phyloP scores from a whole-genome alignment of 495 filamentous ascomycete species.

The Aspergillus funiculosus region DNA sequence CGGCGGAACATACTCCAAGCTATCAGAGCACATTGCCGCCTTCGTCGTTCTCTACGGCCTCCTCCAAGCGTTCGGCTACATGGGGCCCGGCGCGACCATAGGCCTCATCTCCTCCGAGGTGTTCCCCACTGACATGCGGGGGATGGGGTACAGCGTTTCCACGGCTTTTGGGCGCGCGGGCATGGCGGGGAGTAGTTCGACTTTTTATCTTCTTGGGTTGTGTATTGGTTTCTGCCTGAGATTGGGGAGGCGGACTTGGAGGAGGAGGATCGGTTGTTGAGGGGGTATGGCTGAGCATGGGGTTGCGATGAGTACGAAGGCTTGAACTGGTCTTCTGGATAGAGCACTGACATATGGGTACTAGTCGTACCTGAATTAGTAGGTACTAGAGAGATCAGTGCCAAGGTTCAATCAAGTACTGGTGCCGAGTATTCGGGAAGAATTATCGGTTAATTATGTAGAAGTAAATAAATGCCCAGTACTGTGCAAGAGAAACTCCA shows the following conservation, averaged over 20 bases:
- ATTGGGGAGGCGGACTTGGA: conserved; percentile 29
- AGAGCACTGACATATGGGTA: too few relatives aligned
- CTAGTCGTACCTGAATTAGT: too few relatives aligned
- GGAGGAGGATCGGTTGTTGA: conserved; percentile 26
- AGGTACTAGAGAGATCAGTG: too few relatives aligned
- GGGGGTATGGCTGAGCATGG: conserved; percentile 29
- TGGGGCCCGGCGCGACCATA: conserved; percentile 35
- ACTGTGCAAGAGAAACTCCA: too few relatives aligned
- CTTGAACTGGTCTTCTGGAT: too few relatives aligned
- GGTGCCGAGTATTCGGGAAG: too few relatives aligned
- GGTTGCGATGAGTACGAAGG: too few relatives aligned
- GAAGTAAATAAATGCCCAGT: too few relatives aligned
- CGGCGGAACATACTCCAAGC: conserved; percentile 24
- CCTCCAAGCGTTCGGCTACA: conserved; percentile 32
- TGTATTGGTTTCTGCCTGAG: conserved; percentile 32
- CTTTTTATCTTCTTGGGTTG: conserved; percentile 31
- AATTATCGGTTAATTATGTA: too few relatives aligned
- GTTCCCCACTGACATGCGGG: conserved; percentile 34
- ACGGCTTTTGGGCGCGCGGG: conserved; percentile 35
- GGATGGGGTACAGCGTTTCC: conserved; percentile 34
- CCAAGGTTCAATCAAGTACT: too few relatives aligned
- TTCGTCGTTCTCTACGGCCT: conserved; percentile 38
- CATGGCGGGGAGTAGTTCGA: conserved; percentile 30
- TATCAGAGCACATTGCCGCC: conserved; percentile 29
- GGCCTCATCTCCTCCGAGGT: conserved; percentile 30